phyloP scores from a whole-genome alignment of 2,329 filamentous ascomycete species.

The Alternaria burnsii region DNA sequence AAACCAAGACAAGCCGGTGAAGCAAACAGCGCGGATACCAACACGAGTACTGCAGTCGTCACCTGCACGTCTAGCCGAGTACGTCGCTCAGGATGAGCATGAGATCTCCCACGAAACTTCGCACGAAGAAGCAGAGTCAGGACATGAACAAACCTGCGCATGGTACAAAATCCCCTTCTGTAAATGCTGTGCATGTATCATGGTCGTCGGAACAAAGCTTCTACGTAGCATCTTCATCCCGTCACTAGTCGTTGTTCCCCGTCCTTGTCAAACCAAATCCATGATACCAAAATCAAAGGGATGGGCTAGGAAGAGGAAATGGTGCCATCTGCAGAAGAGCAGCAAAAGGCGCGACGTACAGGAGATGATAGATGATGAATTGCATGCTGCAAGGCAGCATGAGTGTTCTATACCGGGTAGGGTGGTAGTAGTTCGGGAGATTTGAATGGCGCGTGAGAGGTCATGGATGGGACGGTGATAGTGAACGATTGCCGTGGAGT shows the following conservation, averaged over 20 bases:
- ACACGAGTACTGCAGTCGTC: background rate
- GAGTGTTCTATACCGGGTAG: background rate
- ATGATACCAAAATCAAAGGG: background rate
- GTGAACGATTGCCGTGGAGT: background rate
- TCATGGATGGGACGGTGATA: background rate
- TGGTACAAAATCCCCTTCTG: constrained; percentile 4
- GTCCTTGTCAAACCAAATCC: background rate
- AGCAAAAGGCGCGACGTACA: background rate
- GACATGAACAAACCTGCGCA: background rate
- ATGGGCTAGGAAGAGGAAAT: background rate
- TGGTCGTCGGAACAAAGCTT: background rate
- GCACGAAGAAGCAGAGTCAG: background rate
- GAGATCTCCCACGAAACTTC: background rate
- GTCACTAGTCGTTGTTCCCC: background rate
- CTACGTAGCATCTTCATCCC: background rate
- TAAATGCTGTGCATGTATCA: background rate
- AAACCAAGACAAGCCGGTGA: background rate
- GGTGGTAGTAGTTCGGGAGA: background rate
- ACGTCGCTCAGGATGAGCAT: background rate
- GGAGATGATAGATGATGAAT: background rate
- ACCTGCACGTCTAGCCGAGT: background rate
- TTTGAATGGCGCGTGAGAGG: background rate
- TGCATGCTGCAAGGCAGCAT: background rate
- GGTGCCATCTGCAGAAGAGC: background rate
- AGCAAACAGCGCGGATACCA: background rate